Percentiles rank a stretch among this genome's conserved stretches.
These are phyloP conservation scores for Bombardia bombarda DNA, from an alignment of 495 filamentous ascomycete genomes.

Conservation along the genomic window DNA sequence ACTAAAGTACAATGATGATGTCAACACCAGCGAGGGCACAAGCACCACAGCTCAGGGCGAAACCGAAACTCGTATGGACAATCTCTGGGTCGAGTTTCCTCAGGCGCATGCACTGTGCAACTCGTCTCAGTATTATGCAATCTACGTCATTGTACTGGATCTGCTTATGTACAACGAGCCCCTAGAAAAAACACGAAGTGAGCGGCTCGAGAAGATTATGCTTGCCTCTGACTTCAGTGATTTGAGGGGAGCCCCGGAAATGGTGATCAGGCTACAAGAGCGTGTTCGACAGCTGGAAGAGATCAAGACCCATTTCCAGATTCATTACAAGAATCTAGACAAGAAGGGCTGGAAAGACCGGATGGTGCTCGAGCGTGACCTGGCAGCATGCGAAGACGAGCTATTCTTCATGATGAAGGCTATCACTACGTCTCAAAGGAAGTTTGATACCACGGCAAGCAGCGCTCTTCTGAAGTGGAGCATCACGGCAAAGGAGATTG, in stretches of 20 bases:
- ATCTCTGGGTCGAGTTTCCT: constrained; percentile 94
- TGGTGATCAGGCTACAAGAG: constrained; percentile 84
- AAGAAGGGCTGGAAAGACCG: constrained; percentile 87
- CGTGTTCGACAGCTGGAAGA: constrained; percentile 91
- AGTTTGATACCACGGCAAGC: constrained; percentile 64
- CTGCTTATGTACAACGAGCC: constrained; percentile 92
- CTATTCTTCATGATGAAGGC: constrained; percentile 99
- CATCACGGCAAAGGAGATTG: constrained; percentile 83
- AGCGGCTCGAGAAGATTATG: constrained; percentile 96
- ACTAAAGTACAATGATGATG: constrained; percentile 94
- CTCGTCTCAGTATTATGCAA: constrained; percentile 89
- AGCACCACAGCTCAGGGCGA: constrained; percentile 38
- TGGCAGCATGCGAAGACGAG: constrained; percentile 88
- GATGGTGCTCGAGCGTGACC: constrained; percentile 74
- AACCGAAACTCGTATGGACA: constrained; percentile 76
- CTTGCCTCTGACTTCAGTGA: constrained; percentile 99
- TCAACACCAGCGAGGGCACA: constrained; percentile 50
- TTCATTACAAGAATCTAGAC: constrained; percentile 82
- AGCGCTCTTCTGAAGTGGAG: constrained; percentile 82
- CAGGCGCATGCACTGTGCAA: constrained; percentile 88
- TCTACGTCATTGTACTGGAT: constrained; percentile 96
- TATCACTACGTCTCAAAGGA: constrained; percentile 90
- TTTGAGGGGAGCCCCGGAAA: constrained; percentile 83
- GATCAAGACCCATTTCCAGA: constrained; percentile 92
- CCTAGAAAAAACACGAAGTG: constrained; percentile 86